These are phyloP conservation scores for Cryptococcus sp. DNA, from an alignment of 1,284 basidiomycete species.

Conservation along the genomic window DNA sequence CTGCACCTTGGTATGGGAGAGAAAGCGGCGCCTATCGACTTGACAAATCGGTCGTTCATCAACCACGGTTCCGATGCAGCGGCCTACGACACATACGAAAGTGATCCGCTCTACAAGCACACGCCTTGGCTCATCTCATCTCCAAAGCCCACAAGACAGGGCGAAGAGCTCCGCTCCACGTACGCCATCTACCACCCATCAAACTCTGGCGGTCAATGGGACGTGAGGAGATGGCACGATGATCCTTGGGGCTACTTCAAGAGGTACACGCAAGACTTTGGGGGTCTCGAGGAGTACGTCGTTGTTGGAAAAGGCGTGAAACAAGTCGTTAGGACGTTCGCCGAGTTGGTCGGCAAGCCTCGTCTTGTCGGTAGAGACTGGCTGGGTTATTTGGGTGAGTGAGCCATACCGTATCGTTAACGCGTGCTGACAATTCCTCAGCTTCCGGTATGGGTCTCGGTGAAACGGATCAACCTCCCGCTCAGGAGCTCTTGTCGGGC, in stretches of 20 bases:
- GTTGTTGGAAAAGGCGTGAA: slow-evolving; percentile 47
- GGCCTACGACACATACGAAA: slow-evolving; percentile 52
- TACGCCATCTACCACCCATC: slow-evolving; percentile 53
- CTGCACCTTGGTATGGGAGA: slow-evolving; percentile 54
- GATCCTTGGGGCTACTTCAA: slow-evolving; percentile 55
- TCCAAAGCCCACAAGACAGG: slow-evolving; percentile 26
- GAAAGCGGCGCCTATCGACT: slow-evolving; percentile 53
- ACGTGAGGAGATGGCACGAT: slow-evolving; percentile 51
- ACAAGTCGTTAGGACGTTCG: slow-evolving; percentile 45
- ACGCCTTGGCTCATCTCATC: slow-evolving; percentile 53
- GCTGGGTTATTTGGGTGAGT: slow-evolving; percentile 52
- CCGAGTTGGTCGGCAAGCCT: slow-evolving; percentile 50
- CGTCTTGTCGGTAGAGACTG: slow-evolving; percentile 52
- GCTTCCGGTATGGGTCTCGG: slow-evolving; percentile 53
- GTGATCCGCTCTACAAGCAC: slow-evolving; percentile 56
- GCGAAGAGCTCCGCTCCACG: slow-evolving; percentile 34
- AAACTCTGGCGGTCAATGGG: slow-evolving; percentile 52
- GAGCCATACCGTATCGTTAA: neutral
- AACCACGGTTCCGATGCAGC: slow-evolving; percentile 51
- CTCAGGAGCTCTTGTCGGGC: slow-evolving; percentile 51
- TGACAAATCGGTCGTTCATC: slow-evolving; percentile 46
- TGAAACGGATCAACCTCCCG: slow-evolving; percentile 51
- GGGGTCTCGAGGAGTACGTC: slow-evolving; percentile 54
- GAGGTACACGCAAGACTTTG: slow-evolving; percentile 51
- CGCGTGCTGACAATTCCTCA: slow-evolving; percentile 1